Evolutionary conservation across 345 rosid genomes (phyloP).

Genomic region (Dovyalis caffra): DNA sequence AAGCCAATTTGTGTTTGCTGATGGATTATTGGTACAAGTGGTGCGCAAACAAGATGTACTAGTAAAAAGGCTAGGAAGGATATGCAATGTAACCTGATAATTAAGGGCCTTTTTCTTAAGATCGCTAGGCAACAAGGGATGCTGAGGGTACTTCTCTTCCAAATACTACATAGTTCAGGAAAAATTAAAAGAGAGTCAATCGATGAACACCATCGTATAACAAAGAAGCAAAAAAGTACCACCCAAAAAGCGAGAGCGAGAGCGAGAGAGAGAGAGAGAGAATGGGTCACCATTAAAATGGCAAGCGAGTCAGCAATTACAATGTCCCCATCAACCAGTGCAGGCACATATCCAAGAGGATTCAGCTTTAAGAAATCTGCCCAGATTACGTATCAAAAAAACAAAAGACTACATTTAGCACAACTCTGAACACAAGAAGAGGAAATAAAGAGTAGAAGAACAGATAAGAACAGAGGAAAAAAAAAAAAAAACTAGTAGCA

Average conservation of each 20-base stretch:
- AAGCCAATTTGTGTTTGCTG: no score
- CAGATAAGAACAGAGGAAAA: no score
- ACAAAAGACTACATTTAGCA: not conserved
- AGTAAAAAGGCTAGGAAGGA: not conserved
- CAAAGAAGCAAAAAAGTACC: not conserved
- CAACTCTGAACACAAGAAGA: not conserved
- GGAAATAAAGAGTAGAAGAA: not conserved
- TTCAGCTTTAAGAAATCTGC: constrained; percentile 69
- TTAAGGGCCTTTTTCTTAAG: constrained; percentile 57
- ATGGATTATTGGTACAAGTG: not conserved
- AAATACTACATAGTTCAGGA: constrained; percentile 64
- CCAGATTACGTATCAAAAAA: not conserved
- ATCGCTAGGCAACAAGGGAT: constrained; percentile 63
- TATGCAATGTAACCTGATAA: constrained; percentile 48
- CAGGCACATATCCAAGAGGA: constrained; percentile 82
- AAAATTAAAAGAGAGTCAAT: not conserved
- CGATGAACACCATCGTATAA: not conserved
- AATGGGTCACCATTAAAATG: constrained; percentile 48
- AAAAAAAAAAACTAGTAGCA: not conserved
- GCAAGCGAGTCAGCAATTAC: constrained; percentile 75
- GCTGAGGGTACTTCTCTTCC: constrained; percentile 81
- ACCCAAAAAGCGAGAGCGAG: not conserved
- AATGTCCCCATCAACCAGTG: constrained; percentile 65
- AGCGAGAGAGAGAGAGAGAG: not conserved
- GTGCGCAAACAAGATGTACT: not conserved